phyloP scores from a whole-genome alignment of 2,329 filamentous ascomycete species.

The Aspergillus pseudoterreus region DNA sequence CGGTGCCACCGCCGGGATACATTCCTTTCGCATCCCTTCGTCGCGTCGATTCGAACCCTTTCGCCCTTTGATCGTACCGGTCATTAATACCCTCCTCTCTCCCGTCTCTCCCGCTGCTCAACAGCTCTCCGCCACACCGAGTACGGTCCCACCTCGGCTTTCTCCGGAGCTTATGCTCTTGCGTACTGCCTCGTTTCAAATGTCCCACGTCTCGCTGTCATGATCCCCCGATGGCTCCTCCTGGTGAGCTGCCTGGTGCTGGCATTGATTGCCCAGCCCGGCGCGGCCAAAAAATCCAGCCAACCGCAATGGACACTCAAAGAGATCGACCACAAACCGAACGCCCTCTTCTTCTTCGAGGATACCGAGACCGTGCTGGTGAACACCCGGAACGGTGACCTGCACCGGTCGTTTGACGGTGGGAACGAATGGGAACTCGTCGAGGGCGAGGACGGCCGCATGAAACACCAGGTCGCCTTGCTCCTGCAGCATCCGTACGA shows the following conservation, averaged over 20 bases:
- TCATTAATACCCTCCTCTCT: not conserved
- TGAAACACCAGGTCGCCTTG: conserved; percentile 46
- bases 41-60: not conserved
- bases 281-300: conserved; percentile 52
- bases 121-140: not conserved
- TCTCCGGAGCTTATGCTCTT: not conserved
- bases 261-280: conserved; percentile 40
- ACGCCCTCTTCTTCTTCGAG: conserved; percentile 82
- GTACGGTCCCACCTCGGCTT: not conserved
- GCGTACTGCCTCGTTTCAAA: conserved; percentile 18
- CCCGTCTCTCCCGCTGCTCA: not conserved
- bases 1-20: not conserved
- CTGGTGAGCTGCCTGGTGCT: conserved; percentile 51
- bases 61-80: not conserved
- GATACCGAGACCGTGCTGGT: conserved; percentile 79
- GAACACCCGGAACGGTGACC: conserved; percentile 59
- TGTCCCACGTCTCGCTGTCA: conserved; percentile 28
- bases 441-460: conserved; percentile 57
- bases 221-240: conserved; percentile 44
- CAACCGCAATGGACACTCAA: conserved; percentile 63
- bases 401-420: conserved; percentile 77
- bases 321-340: conserved; percentile 63
- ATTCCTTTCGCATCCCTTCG: not conserved
- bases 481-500: conserved; percentile 78
- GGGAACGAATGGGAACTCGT: conserved; percentile 72